These are phyloP conservation scores for Backusella parvicylindrica DNA, from an alignment of 192 early-diverging fungal genomes.

Conservation along the genomic window DNA sequence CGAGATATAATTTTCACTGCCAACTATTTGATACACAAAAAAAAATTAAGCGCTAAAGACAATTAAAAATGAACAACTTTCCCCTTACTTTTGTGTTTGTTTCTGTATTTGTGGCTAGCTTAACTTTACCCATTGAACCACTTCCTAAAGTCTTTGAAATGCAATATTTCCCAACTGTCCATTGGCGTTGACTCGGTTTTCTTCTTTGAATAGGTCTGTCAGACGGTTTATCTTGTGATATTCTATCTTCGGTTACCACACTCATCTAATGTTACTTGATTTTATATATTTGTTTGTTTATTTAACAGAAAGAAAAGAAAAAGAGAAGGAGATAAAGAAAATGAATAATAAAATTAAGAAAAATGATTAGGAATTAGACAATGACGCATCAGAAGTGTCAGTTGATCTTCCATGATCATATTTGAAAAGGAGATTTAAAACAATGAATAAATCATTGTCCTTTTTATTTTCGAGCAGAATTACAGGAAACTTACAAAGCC, in stretches of 20 bases:
- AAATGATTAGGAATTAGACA: neutral
- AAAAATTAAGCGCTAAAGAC: neutral
- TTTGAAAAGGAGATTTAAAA: conserved; percentile 1
- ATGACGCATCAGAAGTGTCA: neutral
- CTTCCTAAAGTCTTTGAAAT: conserved; percentile 22
- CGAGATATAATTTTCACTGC: conserved; percentile 61
- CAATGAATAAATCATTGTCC: neutral
- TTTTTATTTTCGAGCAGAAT: neutral
- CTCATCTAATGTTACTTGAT: neutral
- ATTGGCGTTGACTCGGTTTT: neutral
- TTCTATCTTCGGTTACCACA: neutral
- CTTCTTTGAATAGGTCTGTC: neutral
- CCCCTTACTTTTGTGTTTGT: neutral
- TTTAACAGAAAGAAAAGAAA: too few relatives aligned
- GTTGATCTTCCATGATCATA: neutral
- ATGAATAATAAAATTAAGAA: neutral
- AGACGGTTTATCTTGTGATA: neutral
- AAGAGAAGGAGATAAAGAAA: neutral
- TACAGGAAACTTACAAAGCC: neutral
- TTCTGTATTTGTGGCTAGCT: conserved; percentile 45
- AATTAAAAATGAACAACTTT: neutral
- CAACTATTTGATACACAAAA: conserved; percentile 29
- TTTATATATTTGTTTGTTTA: too few relatives aligned
- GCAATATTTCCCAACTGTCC: conserved; percentile 23
- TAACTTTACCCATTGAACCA: conserved; percentile 32